phyloP scores from a whole-genome alignment of 345 rosid species.

The Eucalyptus polybractea region DNA sequence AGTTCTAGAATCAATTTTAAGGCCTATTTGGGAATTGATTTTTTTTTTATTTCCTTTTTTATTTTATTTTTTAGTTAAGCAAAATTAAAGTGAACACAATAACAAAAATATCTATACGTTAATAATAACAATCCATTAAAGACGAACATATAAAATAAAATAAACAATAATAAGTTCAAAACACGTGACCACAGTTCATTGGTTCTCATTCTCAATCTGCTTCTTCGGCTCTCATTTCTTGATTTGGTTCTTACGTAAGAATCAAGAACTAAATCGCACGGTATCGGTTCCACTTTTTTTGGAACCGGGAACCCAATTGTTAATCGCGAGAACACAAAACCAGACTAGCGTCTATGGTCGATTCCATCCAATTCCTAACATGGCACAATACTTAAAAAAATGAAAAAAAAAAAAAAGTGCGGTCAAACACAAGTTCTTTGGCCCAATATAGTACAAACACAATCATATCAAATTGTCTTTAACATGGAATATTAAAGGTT shows the following conservation, averaged over 20 bases:
- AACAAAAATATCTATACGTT: too few relatives aligned
- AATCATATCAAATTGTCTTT: too few relatives aligned
- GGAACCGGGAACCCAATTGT: fast-evolving
- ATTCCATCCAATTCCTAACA: fast-evolving
- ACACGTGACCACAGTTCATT: fast-evolving
- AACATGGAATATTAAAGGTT: too few relatives aligned
- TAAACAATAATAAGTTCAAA: too few relatives aligned
- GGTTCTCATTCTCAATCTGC: too few relatives aligned
- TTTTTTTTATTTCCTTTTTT: too few relatives aligned
- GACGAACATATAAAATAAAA: background rate
- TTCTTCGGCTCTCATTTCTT: fast-evolving
- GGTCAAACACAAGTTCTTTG: background rate
- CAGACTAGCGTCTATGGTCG: fast-evolving
- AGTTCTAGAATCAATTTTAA: fast-evolving
- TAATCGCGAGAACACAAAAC: fast-evolving
- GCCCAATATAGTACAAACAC: background rate
- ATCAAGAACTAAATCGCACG: fast-evolving
- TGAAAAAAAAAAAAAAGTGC: too few relatives aligned
- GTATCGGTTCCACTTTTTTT: fast-evolving
- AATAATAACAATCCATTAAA: too few relatives aligned
- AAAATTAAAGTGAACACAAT: fast-evolving
- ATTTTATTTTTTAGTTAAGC: background rate
- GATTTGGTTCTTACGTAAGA: fast-evolving
- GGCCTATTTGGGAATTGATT: fast-evolving
- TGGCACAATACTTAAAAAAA: background rate